Base-by-base conservation (phyloP, 345 rosid species). In the Salix udensis region DNA sequence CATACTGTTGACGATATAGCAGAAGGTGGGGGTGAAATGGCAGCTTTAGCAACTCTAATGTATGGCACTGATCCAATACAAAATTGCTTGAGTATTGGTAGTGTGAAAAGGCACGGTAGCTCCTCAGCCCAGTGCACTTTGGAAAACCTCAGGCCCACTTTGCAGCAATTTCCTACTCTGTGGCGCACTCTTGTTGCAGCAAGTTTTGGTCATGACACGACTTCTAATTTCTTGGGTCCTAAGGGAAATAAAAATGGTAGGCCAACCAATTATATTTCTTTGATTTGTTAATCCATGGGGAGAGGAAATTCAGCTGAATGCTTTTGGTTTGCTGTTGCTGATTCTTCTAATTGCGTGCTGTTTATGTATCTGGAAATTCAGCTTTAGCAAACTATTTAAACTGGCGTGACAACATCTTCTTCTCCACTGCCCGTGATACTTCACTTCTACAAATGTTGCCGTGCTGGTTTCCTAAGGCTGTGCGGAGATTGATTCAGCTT, bases 21-120 rank as follows among this genome's bases (percentile, higher is more conserved):
- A 5, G 99, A 93, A 87, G 95, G 96, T 84, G 97, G 91, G 44
- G 91, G 94, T 76, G 97, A 93, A 87, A 77, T 96, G 94, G 98
- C 97, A 55, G 99, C 99, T 83, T 81, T 96, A 82, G 97, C 99
- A 78, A 96, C 99, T 83, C 87, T 96, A 79, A 89, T 96, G 97
- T 87, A 84, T 79, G 92, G 97, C 60, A 80, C 89, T 68, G 79
- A 82, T 61, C 92, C 97, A 76, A 86, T 96, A 80, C 96, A 96
- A 80, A 85, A 83, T 61, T 92, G 91, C 82, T 75, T 92, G 78
- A 89, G 86, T 82, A 86, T 90, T 71, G 96, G 97, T 53, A 86
- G 95, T 82, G 88, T 96, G 62, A 91, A 84, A 76, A 87, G 97
- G 90, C 93, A 86, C 77, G 74, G 91, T 81, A 88, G 87, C 83